A percentile compares a stretch with the other conserved stretches of the same genome.
Conservation (phyloP, 73 alveolate genomes). For the Breviolum minutum region DNA sequence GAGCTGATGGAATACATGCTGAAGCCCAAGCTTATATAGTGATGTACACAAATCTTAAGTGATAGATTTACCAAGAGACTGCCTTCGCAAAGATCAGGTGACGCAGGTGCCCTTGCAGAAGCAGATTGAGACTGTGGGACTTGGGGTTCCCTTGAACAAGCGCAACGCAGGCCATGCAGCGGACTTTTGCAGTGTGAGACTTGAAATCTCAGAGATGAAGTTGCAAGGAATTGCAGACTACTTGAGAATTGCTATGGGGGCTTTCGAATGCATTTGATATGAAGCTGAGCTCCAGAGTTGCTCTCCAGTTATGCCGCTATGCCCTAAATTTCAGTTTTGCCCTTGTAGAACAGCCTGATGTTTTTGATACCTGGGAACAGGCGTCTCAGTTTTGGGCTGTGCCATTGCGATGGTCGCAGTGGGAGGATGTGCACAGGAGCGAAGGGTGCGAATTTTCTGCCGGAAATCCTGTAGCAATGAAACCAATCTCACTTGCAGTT, state of each 20-base stretch:
- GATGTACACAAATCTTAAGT: not conserved
- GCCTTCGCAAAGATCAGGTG: not conserved
- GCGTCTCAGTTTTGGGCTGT: slow-evolving; percentile 71
- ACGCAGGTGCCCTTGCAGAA: slow-evolving; percentile 4
- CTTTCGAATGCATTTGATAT: not conserved
- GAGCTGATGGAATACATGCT: not conserved
- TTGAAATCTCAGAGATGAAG: not conserved
- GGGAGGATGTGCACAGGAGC: slow-evolving; percentile 75
- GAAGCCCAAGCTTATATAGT: not conserved
- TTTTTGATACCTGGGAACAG: not conserved
- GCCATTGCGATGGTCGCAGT: slow-evolving; percentile 86
- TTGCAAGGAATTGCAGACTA: not conserved
- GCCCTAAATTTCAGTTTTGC: no score
- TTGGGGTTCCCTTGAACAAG: slow-evolving; percentile 10
- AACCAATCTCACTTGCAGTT: not conserved
- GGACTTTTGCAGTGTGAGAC: not conserved
- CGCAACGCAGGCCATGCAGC: not conserved
- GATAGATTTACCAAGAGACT: not conserved
- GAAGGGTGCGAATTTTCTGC: not conserved
- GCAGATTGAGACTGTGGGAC: not conserved
- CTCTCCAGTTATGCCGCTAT: not conserved
- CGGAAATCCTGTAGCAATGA: not conserved
- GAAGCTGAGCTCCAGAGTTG: not conserved
- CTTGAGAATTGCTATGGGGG: not conserved
- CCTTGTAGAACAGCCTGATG: not conserved